Conservation (phyloP, 306 rosid species). For the Hippophae tibetana region DNA sequence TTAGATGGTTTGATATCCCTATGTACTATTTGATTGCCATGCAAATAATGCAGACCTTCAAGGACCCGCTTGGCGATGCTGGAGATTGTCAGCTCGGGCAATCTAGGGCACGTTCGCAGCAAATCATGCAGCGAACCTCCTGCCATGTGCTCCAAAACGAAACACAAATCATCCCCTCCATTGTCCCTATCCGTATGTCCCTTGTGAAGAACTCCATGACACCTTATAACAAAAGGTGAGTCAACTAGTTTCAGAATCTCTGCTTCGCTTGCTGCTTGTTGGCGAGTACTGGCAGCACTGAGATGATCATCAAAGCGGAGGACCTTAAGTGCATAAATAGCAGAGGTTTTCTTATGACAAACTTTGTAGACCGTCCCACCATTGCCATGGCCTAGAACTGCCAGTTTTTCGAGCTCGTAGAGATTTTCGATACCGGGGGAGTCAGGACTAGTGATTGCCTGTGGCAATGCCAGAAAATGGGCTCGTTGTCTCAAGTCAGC, state of each 20-base stretch:
- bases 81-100: slow-evolving; percentile 37
- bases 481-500: slow-evolving; percentile 10
- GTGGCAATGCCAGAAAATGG: slow-evolving; percentile 11
- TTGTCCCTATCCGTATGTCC: slow-evolving; percentile 6
- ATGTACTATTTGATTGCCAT: slow-evolving; percentile 49
- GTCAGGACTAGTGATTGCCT: slow-evolving; percentile 13
- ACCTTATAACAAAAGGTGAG: slow-evolving; percentile 38
- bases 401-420: slow-evolving; percentile 40
- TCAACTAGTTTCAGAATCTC: slow-evolving; percentile 50
- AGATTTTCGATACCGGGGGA: slow-evolving; percentile 27
- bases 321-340: slow-evolving; percentile 50
- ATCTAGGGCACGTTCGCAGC: slow-evolving; percentile 19
- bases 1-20: slow-evolving; percentile 70
- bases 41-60: slow-evolving; percentile 45
- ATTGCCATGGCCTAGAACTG: slow-evolving; percentile 48
- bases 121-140: slow-evolving; percentile 51
- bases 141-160: slow-evolving; percentile 59
- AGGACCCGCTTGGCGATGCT: slow-evolving; percentile 31
- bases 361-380: slow-evolving; percentile 59
- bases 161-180: slow-evolving; percentile 19
- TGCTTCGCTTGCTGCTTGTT: slow-evolving; percentile 34
- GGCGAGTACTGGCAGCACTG: slow-evolving; percentile 6
- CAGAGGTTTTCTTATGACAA: slow-evolving; percentile 28
- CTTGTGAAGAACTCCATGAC: slow-evolving; percentile 41
- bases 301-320: slow-evolving; percentile 24